Percentiles rank a stretch among this genome's conserved stretches.
phyloP scores from a whole-genome alignment of 2,329 filamentous ascomycete genomes.

The Capronia coronata region DNA sequence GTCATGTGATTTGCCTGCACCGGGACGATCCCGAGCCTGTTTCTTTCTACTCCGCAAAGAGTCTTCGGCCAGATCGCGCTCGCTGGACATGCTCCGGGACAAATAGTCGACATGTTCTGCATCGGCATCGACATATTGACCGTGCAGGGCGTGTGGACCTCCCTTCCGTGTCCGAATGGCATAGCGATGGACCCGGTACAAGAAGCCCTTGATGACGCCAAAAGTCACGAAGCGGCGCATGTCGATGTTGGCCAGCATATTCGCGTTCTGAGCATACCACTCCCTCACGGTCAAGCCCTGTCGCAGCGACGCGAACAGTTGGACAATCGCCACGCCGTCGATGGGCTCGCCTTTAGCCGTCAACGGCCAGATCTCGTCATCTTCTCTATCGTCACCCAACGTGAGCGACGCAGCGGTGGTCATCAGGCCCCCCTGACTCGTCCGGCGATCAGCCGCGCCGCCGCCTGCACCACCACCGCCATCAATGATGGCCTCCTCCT shows the following conservation, averaged over 20 bases:
- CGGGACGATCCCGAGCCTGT: conserved; percentile 1
- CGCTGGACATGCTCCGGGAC: conserved; percentile 23
- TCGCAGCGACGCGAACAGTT: conserved; percentile 77
- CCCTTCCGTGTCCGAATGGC: conserved; percentile 51
- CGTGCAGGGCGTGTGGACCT: not conserved
- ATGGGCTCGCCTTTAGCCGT: conserved; percentile 34
- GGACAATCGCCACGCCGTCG: conserved; percentile 55
- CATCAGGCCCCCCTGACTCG: conserved; percentile 25
- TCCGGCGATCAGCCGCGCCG: conserved; percentile 12
- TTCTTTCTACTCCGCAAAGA: conserved; percentile 2
- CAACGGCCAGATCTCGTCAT: conserved; percentile 40
- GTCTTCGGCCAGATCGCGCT: conserved; percentile 18
- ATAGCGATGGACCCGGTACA: conserved; percentile 91
- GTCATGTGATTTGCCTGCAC: conserved; percentile 1
- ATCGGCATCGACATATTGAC: not conserved
- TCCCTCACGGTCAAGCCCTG: conserved; percentile 79
- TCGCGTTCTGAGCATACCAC: conserved; percentile 72
- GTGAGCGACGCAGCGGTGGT: too few relatives aligned
- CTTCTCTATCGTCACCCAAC: too few relatives aligned
- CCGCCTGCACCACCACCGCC: too few relatives aligned
- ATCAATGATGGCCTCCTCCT: conserved; percentile 24
- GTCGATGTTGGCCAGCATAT: conserved; percentile 70
- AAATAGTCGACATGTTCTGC: not conserved
- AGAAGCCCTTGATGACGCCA: conserved; percentile 86
- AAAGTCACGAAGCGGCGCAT: conserved; percentile 90